phyloP scores from a whole-genome alignment of 805 yeast genomes.

The Yarrowia sp. region DNA sequence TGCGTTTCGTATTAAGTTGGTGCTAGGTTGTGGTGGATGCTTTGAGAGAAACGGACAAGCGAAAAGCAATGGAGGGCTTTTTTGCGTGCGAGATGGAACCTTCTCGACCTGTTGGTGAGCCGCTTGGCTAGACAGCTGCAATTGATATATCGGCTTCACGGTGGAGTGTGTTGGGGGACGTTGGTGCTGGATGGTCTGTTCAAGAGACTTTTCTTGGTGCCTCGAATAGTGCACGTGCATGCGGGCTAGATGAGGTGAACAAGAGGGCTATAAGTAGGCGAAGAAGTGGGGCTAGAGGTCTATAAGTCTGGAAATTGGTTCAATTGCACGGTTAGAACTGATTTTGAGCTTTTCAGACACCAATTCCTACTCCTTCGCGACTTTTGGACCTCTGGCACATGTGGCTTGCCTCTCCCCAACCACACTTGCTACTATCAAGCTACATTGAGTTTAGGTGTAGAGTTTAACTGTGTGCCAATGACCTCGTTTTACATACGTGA shows the following conservation, averaged over 20 bases:
- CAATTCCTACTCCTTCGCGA: background rate
- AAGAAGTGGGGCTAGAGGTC: too few species aligned
- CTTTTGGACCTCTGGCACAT: background rate
- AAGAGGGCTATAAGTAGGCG: background rate
- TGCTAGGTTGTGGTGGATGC: slow-evolving; percentile 34
- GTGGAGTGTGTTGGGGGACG: background rate
- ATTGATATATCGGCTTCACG: background rate
- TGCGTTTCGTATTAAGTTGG: slow-evolving; percentile 24
- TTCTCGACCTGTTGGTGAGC: background rate
- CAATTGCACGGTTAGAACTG: background rate
- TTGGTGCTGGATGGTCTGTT: background rate
- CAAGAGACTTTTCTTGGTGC: slow-evolving; percentile 29
- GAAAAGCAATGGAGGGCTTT: slow-evolving; percentile 30
- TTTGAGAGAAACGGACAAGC: slow-evolving; percentile 3
- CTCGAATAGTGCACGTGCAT: slow-evolving; percentile 33
- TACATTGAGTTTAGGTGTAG: slow-evolving; percentile 7
- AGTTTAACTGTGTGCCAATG: slow-evolving; percentile 25
- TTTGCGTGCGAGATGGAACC: slow-evolving; percentile 2
- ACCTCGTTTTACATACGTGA: background rate
- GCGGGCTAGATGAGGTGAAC: slow-evolving; percentile 27
- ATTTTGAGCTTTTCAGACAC: background rate
- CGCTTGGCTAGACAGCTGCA: background rate
- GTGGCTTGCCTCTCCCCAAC: slow-evolving; percentile 15
- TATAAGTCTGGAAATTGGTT: background rate
- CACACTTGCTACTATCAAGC: slow-evolving; percentile 28